Percentiles rank a stretch among this genome's conserved stretches.
Conservation (phyloP, 352 stramenopile species). For the Phytophthora podocarpi region DNA sequence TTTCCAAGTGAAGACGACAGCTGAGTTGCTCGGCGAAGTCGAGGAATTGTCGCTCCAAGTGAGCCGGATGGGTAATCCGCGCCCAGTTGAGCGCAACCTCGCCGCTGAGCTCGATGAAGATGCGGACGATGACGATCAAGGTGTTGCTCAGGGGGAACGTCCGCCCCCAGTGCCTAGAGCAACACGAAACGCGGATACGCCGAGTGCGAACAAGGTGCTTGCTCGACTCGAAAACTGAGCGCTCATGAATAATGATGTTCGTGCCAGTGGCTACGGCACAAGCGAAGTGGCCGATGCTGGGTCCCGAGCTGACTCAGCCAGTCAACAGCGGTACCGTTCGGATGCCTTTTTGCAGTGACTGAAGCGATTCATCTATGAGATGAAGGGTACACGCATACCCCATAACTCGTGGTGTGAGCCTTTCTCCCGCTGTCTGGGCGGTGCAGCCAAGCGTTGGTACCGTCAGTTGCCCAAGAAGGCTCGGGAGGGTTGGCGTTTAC, state of each 20-base stretch:
- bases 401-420: conserved; percentile 11
- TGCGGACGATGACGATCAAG: conserved; percentile 4
- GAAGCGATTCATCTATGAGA: conserved; percentile 19
- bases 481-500: too few relatives aligned
- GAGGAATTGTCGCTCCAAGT: conserved; percentile 2
- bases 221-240: too few relatives aligned
- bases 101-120: background rate
- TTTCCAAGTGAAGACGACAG: too few relatives aligned
- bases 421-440: background rate
- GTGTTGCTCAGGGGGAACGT: background rate
- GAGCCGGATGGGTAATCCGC: background rate
- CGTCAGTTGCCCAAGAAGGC: too few relatives aligned
- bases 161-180: background rate
- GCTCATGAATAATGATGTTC: too few relatives aligned
- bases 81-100: conserved; percentile 2
- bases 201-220: too few relatives aligned
- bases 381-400: conserved; percentile 5
- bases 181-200: background rate
- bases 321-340: background rate
- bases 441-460: background rate
- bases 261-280: too few relatives aligned
- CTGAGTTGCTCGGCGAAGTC: too few relatives aligned
- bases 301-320: background rate
- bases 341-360: conserved; percentile 3
- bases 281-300: background rate